Evolutionary conservation across 2,329 filamentous ascomycete species (phyloP).

Genomic region (Fusarium tricinctum): DNA sequence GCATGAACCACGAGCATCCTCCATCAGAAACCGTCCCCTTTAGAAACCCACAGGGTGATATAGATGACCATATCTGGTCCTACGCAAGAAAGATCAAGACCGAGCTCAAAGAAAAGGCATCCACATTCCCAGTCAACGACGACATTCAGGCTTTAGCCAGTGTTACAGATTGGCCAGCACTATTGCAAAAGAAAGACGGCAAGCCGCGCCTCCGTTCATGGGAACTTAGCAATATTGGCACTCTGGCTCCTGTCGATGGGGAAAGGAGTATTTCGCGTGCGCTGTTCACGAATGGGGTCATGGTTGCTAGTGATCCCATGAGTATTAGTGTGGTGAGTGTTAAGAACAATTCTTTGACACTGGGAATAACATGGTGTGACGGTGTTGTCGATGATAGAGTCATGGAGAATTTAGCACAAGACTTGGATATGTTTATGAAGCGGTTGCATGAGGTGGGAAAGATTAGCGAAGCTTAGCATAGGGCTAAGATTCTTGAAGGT

Average conservation of each 20-base stretch:
- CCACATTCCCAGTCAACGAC: conserved; percentile 60
- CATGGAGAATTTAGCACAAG: conserved; percentile 55
- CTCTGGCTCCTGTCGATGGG: conserved; percentile 12
- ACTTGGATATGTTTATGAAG: conserved; percentile 50
- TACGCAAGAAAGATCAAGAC: conserved; percentile 55
- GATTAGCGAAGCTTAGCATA: background rate
- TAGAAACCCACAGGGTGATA: conserved; percentile 38
- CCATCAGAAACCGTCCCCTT: conserved; percentile 45
- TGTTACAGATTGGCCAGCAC: conserved; percentile 60
- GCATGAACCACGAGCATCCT: conserved; percentile 52
- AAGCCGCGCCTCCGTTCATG: conserved; percentile 60
- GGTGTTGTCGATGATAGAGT: conserved; percentile 57
- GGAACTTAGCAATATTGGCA: conserved; percentile 68
- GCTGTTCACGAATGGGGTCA: conserved; percentile 65
- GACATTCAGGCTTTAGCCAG: conserved; percentile 58
- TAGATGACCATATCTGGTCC: conserved; percentile 58
- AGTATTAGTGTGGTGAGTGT: conserved; percentile 64
- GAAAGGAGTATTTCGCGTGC: conserved; percentile 59
- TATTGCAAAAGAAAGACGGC: conserved; percentile 60
- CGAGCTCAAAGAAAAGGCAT: conserved; percentile 53
- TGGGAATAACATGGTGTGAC: conserved; percentile 65
- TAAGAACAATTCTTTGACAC: conserved; percentile 55
- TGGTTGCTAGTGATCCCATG: conserved; percentile 60
- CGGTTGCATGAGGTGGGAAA: conserved; percentile 46
- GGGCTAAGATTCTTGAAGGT: too few relatives aligned